Conservation (phyloP, 768 basidiomycete genomes). For the Suillus paluster region DNA sequence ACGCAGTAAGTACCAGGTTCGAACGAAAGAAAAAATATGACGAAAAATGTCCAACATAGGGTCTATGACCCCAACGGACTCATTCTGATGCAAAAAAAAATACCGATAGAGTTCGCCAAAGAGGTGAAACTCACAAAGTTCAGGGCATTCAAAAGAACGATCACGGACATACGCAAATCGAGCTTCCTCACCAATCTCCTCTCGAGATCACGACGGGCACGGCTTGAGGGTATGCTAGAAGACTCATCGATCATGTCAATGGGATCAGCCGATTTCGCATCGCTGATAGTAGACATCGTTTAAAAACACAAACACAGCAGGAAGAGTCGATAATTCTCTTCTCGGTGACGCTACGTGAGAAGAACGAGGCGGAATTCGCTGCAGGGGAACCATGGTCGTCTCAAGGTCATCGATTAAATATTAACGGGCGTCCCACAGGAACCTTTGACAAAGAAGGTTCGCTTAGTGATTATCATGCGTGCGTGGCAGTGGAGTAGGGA, state of each 20-base stretch:
- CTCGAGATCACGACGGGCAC: background rate
- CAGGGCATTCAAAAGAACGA: constrained; percentile 25
- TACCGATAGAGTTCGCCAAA: too few relatives aligned
- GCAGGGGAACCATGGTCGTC: background rate
- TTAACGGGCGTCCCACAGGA: background rate
- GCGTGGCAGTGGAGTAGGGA: too few relatives aligned
- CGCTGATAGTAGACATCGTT: background rate
- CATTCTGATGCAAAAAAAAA: too few relatives aligned
- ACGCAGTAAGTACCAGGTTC: background rate
- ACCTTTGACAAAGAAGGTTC: background rate
- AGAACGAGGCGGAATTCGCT: background rate
- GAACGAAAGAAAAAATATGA: too few relatives aligned
- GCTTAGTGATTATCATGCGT: too few relatives aligned
- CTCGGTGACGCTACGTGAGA: background rate
- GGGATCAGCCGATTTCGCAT: background rate
- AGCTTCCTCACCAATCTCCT: constrained; percentile 11
- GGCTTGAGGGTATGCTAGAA: background rate
- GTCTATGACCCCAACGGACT: too few relatives aligned
- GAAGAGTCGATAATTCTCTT: background rate
- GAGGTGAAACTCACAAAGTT: constrained; percentile 21
- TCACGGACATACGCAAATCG: constrained; percentile 18
- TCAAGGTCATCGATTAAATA: background rate
- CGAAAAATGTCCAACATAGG: too few relatives aligned
- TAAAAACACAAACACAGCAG: background rate
- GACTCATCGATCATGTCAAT: background rate